Evolutionary conservation across 2,329 filamentous ascomycete species (phyloP), one percentile per base, ranked within the genome.

Genomic region (Penicillium sp.): DNA sequence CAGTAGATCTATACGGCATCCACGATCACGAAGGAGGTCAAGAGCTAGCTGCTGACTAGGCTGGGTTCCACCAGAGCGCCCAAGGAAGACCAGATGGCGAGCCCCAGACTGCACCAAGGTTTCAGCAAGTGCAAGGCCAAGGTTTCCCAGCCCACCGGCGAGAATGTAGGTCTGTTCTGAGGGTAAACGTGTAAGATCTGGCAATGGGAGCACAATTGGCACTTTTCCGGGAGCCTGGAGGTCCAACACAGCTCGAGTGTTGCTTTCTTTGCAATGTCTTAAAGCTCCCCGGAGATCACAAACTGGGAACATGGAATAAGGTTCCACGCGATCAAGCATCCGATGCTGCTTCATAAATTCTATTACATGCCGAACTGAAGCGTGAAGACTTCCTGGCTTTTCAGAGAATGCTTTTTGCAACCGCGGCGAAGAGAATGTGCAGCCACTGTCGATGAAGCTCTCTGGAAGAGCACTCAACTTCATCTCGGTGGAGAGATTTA

Each of bases 81-180:
- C 55, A 34, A 65, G 58, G 55, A 66, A 63, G 2, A 65, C 55
- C n/a, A 64, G 46, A 38, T 66, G 60, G 3, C 58, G 57, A 14
- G 63, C 61, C 7, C 63, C 62, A 40, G 50, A 56, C 8, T 54
- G 47, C 7, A 53, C 53, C 38, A 66, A 47, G 4, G 53, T 62
- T 10, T 58, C 50, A 7, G 63, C 63, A 27, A 62, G 41, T 8
- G 61, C 56, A 23, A 63, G 53, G 13, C 63, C 63, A 1, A 66
- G 51, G 27, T 58, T 60, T 9, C 63, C 61, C n/a, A 66, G 43
- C 1, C 63, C 63, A 43, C 62, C 62, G 9, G 60, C 61, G 19
- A 66, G 54, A 6, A 66, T 54, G 10, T 63, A 65, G 2, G 63
- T 63, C 9, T 46, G 43, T 26, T 50, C 43, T 10, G 47, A 40